phyloP scores from a whole-genome alignment of 2,329 filamentous ascomycete species.

The Aureobasidium zeae region DNA sequence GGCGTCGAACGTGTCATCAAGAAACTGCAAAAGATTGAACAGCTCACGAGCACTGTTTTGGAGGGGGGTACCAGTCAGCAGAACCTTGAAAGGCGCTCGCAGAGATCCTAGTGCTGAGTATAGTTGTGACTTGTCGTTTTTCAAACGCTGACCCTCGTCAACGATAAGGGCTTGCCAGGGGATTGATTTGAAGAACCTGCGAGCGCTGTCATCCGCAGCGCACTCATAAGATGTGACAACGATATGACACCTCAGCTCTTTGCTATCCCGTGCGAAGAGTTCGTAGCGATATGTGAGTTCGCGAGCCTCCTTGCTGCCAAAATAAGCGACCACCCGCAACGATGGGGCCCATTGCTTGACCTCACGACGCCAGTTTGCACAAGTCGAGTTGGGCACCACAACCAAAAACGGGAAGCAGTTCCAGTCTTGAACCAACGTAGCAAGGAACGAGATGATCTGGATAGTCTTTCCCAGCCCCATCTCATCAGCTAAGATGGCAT shows the following conservation, averaged over 20 bases:
- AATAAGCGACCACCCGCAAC: conserved; percentile 84
- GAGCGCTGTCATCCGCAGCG: conserved; percentile 62
- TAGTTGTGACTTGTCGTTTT: conserved; percentile 79
- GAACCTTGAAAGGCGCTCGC: conserved; percentile 70
- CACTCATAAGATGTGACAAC: conserved; percentile 95
- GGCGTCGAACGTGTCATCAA: conserved; percentile 65
- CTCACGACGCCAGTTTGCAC: conserved; percentile 94
- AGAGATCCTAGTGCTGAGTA: conserved; percentile 66
- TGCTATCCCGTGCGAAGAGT: conserved; percentile 59
- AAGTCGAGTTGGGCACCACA: conserved; percentile 89
- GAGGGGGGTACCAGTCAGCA: conserved; percentile 81
- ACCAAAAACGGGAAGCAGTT: conserved; percentile 86
- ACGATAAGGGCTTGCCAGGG: conserved; percentile 84
- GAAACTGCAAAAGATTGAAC: conserved; percentile 93
- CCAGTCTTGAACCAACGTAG: conserved; percentile 52
- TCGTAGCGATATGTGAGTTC: conserved; percentile 73
- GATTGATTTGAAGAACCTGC: conserved; percentile 56
- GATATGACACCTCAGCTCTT: conserved; percentile 73
- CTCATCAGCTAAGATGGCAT: conserved; percentile 88
- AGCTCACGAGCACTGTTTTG: conserved; percentile 94
- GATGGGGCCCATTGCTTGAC: conserved; percentile 88
- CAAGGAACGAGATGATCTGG: conserved; percentile 76
- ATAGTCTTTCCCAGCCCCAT: conserved; percentile 98
- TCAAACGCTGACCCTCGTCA: conserved; percentile 90
- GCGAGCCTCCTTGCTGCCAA: conserved; percentile 66